Evolutionary conservation across 2,329 filamentous ascomycete species (phyloP), one percentile per base, ranked within the genome.

Genomic region (Colletotrichum sp.): DNA sequence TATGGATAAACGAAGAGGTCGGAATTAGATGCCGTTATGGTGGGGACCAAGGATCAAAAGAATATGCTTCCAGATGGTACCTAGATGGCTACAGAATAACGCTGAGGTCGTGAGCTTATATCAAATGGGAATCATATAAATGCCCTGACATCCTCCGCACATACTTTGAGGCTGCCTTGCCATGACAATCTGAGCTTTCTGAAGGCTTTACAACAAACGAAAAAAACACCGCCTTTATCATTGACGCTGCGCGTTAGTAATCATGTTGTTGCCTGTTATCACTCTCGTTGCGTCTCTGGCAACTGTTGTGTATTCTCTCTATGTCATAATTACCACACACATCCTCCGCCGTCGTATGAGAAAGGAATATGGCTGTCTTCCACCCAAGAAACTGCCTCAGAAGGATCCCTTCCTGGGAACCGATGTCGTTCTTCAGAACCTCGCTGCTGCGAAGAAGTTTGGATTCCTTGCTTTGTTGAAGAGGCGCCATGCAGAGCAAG

Each of bases 291-390:
- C 64, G 34, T 68, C 52, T 9, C 55, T 72, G 12, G 71, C 64
- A 52, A 63, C 64, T 11, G 64, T 72, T 28, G 16, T 61, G 7
- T 72, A 72, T n/a, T 36, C 71, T 11, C 64, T 72, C 5, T 68
- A 72, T 48, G 25, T 68, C n/a, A 72, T 72, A 6, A 22, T 72
- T n/a, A 36, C 52, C 3, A 72, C 71, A 25, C 64, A 72, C 15
- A 39, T 72, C 28, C 71, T 72, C 28, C 71, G 64, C 19, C 71
- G 22, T 22, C 71, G 71, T 19, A 72, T 72, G 71, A 68, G 39
- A 13, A 72, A 48, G 22, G 55, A 72, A 32, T 68, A 72, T 61
- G 71, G 71, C 36, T 61, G 52, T 22, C 71, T 72, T 12, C 71
- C 71, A 8, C 64, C 71, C 8, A 72, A 72, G 16, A 61, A 48